These are phyloP conservation scores for Sarcocystis neurona DNA, from an alignment of 169 alveolate species.

Conservation along the genomic window DNA sequence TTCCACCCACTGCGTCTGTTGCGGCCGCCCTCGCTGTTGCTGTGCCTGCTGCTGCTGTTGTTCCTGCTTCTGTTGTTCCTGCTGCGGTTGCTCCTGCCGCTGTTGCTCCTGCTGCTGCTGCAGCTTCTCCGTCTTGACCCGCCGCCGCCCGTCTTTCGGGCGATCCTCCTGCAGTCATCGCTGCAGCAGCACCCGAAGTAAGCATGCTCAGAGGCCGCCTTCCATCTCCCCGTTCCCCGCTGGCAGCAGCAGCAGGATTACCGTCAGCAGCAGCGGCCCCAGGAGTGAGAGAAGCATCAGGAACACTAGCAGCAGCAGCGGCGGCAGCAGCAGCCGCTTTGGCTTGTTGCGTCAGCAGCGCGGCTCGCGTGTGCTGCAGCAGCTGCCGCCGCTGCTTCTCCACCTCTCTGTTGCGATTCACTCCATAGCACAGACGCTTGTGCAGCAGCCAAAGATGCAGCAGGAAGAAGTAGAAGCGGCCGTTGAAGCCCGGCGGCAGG, in stretches of 20 bases:
- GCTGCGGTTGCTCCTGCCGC: conserved; percentile 8
- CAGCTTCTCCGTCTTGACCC: not conserved
- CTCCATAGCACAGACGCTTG: conserved; percentile 2
- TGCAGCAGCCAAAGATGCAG: conserved; percentile 37
- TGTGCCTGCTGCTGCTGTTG: conserved; percentile 32
- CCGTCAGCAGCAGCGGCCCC: conserved; percentile 23
- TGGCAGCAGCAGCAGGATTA: not conserved
- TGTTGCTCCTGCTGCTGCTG: conserved; percentile 11
- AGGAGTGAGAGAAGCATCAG: conserved; percentile 15
- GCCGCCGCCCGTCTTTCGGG: not conserved
- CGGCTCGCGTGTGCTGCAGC: conserved; percentile 25
- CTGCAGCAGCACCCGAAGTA: not conserved
- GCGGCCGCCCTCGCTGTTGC: conserved; percentile 36
- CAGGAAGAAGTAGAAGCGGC: conserved; percentile 24
- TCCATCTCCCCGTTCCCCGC: not conserved
- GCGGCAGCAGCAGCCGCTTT: conserved; percentile 13
- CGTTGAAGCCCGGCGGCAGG: conserved; percentile 40
- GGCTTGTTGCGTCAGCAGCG: not conserved
- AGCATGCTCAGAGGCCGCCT: not conserved
- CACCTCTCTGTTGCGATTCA: not conserved
- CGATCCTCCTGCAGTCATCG: not conserved
- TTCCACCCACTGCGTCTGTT: too few species aligned
- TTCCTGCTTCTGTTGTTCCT: not conserved
- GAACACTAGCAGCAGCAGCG: conserved; percentile 28
- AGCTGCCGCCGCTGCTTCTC: conserved; percentile 21